A percentile compares a stretch with the other conserved stretches of the same genome.
phyloP scores from a whole-genome alignment of 179 eudicot species.

The Carnegiea gigantea region DNA sequence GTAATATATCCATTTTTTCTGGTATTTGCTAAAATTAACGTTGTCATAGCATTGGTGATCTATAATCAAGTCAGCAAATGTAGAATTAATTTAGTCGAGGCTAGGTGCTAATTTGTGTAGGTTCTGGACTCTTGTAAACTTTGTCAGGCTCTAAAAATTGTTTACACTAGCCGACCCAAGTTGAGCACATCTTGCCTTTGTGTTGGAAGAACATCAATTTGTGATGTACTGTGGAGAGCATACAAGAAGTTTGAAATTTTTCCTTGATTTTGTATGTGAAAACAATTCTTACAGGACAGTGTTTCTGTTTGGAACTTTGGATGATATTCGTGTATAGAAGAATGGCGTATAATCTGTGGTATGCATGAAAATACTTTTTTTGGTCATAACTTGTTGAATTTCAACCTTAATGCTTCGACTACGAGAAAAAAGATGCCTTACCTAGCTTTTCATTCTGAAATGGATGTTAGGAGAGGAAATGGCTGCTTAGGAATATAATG shows the following conservation, averaged over 20 bases:
- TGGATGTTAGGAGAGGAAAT: background rate
- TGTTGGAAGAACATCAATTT: background rate
- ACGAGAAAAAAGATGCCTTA: background rate
- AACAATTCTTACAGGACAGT: background rate
- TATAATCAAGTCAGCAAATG: background rate
- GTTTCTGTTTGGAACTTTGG: background rate
- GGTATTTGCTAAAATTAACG: background rate
- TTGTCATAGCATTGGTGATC: background rate
- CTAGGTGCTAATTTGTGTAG: background rate
- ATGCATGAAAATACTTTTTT: background rate
- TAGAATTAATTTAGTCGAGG: slow-evolving; percentile 3
- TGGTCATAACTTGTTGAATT: background rate
- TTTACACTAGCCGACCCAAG: background rate
- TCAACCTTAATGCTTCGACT: background rate
- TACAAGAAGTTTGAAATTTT: background rate
- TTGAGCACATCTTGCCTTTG: background rate
- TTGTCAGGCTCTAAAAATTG: background rate
- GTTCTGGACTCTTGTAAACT: slow-evolving; percentile 3
- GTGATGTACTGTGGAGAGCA: background rate
- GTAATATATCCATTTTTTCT: background rate
- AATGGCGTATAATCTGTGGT: background rate
- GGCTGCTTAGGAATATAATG: slow-evolving; percentile 1
- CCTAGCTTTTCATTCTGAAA: background rate
- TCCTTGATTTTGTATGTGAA: background rate
- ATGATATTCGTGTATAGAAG: background rate